A percentile compares a stretch with the other conserved stretches of the same genome.
Conservation (phyloP, 2,329 filamentous ascomycete species). For the Cladophialophora immunda region DNA sequence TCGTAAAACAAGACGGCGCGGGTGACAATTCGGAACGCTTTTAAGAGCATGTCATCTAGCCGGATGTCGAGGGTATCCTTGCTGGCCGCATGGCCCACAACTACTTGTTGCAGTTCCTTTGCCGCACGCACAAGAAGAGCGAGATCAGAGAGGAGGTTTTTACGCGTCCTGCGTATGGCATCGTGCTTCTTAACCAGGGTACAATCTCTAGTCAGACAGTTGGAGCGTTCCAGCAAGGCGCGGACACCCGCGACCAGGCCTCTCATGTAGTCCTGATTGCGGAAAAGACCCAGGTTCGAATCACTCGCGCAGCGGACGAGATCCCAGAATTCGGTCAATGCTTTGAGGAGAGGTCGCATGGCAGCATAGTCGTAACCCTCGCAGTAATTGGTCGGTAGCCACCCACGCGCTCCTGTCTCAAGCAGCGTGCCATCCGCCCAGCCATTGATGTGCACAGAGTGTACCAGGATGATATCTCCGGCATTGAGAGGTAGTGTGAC, state of each 20-base stretch:
- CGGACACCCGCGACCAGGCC: constrained; percentile 93
- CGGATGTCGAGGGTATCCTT: constrained; percentile 71
- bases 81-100: constrained; percentile 56
- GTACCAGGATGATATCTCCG: constrained; percentile 91
- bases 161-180: constrained; percentile 79
- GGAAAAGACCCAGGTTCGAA: constrained; percentile 79
- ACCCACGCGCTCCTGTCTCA: constrained; percentile 84
- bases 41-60: constrained; percentile 91
- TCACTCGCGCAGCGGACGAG: constrained; percentile 79
- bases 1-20: constrained; percentile 91
- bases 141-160: constrained; percentile 86
- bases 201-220: constrained; percentile 86
- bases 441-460: constrained; percentile 96
- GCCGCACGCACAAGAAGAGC: constrained; percentile 88
- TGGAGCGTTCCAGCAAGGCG: constrained; percentile 84
- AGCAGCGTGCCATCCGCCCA: constrained; percentile 97
- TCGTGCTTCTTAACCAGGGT: constrained; percentile 77
- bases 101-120: constrained; percentile 81
- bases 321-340: constrained; percentile 92
- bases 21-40: constrained; percentile 93
- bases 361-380: constrained; percentile 90
- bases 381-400: constrained; percentile 98
- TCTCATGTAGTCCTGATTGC: constrained; percentile 92
- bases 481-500: constrained; percentile 88
- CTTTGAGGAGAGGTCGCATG: constrained; percentile 84